Conservation (phyloP, 163 green algal species). For the Scenedesmus sp. region DNA sequence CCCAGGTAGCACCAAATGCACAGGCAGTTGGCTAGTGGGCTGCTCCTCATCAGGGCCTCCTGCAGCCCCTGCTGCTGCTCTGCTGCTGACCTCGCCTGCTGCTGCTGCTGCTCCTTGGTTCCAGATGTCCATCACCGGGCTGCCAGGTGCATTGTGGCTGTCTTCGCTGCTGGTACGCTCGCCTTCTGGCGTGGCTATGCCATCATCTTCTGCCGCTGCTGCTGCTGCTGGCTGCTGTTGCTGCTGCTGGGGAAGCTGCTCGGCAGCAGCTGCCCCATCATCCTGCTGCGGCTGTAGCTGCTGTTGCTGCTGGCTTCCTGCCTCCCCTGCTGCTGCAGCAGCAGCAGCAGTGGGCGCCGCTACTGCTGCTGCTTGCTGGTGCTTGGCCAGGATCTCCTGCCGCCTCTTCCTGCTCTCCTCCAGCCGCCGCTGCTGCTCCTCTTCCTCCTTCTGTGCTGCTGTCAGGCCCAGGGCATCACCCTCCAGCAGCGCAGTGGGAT, state of each 20-base stretch:
- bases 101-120: constrained; percentile 39
- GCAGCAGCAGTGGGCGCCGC: constrained; percentile 31
- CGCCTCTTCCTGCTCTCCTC: constrained; percentile 47
- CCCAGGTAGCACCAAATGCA: constrained; percentile 48
- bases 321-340: constrained; percentile 15
- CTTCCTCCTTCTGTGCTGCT: constrained; percentile 22
- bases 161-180: constrained; percentile 53
- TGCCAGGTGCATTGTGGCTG: constrained; percentile 49
- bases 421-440: constrained; percentile 47
- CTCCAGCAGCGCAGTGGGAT: constrained; percentile 8
- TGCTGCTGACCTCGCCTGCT: constrained; percentile 37
- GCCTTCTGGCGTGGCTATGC: constrained; percentile 53
- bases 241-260: background rate
- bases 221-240: constrained; percentile 9
- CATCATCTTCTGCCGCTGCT: constrained; percentile 14
- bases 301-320: constrained; percentile 1
- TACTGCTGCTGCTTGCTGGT: constrained; percentile 42
- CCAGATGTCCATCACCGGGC: constrained; percentile 70
- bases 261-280: background rate
- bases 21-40: constrained; percentile 50
- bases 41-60: background rate
- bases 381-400: constrained; percentile 49
- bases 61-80: background rate
- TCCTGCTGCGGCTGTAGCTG: constrained; percentile 6
- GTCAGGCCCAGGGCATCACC: constrained; percentile 27